A percentile compares a stretch with the other conserved stretches of the same genome.
Conservation (phyloP, 2,329 filamentous ascomycete species). For the Leptographium wingfieldii region DNA sequence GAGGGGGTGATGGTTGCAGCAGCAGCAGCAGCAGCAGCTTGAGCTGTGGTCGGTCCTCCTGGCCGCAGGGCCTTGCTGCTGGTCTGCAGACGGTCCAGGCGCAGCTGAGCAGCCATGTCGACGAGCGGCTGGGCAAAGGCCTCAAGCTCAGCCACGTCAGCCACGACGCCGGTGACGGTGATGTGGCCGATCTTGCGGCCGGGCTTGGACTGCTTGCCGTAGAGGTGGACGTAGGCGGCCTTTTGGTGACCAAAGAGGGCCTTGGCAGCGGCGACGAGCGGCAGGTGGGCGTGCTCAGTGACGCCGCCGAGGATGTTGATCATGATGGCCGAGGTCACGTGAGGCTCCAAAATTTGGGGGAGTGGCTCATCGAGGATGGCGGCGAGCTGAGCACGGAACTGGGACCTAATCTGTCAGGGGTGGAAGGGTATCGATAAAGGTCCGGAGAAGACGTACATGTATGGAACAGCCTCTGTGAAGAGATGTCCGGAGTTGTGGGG, state of each 20-base stretch:
- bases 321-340: conserved; percentile 57
- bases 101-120: conserved; percentile 46
- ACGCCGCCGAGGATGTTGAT: conserved; percentile 67
- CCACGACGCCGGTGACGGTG: conserved; percentile 59
- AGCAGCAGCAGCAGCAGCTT: not conserved
- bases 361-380: conserved; percentile 62
- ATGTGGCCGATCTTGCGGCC: conserved; percentile 94
- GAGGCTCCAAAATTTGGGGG: conserved; percentile 40
- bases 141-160: conserved; percentile 47
- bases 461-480: conserved; percentile 80
- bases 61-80: conserved; percentile 25
- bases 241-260: conserved; percentile 29
- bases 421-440: not conserved
- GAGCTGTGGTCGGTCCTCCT: conserved; percentile 7
- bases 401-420: conserved; percentile 35
- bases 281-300: conserved; percentile 47
- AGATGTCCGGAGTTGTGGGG: conserved; percentile 89
- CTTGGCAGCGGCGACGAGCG: conserved; percentile 33
- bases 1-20: not conserved
- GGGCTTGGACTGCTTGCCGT: conserved; percentile 79
- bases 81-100: conserved; percentile 37
- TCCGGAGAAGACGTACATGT: conserved; percentile 29
- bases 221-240: conserved; percentile 62
- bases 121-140: conserved; percentile 55
- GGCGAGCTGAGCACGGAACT: conserved; percentile 82